These are phyloP conservation scores for Baeospora myosura DNA, from an alignment of 1,284 basidiomycete species.

Conservation along the genomic window DNA sequence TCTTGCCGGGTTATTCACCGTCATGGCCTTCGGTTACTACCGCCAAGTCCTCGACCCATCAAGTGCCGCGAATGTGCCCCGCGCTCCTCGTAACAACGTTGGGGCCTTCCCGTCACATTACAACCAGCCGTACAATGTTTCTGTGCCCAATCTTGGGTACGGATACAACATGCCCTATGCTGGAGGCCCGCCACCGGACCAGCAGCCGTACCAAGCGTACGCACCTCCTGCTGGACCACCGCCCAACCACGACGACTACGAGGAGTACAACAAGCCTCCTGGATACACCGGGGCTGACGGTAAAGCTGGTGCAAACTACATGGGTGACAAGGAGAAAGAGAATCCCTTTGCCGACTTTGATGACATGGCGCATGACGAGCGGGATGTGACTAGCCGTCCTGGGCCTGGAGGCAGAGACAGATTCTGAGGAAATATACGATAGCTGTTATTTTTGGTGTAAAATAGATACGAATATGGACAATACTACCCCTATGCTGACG, in stretches of 20 bases:
- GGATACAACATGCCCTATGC: slow-evolving; percentile 6
- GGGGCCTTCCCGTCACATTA: slow-evolving; percentile 8
- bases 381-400: slow-evolving; percentile 10
- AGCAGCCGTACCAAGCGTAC: slow-evolving; percentile 1
- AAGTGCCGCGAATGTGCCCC: slow-evolving; percentile 22
- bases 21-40: slow-evolving; percentile 60
- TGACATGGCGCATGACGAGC: slow-evolving; percentile 4
- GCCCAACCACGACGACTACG: not conserved
- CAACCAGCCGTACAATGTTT: slow-evolving; percentile 11
- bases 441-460: too few relatives aligned
- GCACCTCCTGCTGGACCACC: slow-evolving; percentile 12
- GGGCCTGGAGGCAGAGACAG: slow-evolving; percentile 10
- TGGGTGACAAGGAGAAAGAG: slow-evolving; percentile 10
- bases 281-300: slow-evolving; percentile 10
- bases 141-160: slow-evolving; percentile 12
- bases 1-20: slow-evolving; percentile 49
- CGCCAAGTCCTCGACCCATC: slow-evolving; percentile 63
- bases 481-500: too few relatives aligned
- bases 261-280: slow-evolving; percentile 9
- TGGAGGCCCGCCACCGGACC: slow-evolving; percentile 9
- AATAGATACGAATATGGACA: too few relatives aligned
- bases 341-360: slow-evolving; percentile 15
- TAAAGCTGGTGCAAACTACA: slow-evolving; percentile 5
- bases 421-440: too few relatives aligned
- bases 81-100: slow-evolving; percentile 6